These are phyloP conservation scores for Diaporthe humulicola DNA, from an alignment of 2,329 filamentous ascomycete species.

Conservation along the genomic window DNA sequence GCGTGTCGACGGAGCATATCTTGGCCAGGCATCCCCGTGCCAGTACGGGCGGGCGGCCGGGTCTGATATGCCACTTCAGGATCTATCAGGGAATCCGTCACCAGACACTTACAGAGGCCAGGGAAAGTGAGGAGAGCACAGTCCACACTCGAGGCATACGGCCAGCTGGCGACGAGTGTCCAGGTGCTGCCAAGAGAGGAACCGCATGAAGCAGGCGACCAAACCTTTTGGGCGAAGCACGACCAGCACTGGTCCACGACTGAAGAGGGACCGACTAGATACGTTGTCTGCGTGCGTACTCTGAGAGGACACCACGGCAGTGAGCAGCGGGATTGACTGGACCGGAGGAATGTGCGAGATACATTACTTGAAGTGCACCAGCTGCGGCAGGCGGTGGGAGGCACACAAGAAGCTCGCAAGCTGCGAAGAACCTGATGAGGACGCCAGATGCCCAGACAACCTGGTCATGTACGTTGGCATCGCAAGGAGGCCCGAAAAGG, in stretches of 20 bases:
- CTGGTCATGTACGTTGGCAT: slow-evolving; percentile 56
- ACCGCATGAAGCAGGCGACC: too few species aligned
- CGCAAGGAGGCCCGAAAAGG: slow-evolving; percentile 48
- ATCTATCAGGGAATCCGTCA: not conserved
- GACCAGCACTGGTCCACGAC: not conserved
- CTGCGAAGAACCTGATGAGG: slow-evolving; percentile 51
- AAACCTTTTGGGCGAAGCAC: not conserved
- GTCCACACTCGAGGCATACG: not conserved
- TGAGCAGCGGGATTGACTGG: not conserved
- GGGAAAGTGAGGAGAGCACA: not conserved
- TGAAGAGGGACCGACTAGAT: not conserved
- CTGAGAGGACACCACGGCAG: not conserved
- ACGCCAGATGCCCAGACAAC: slow-evolving; percentile 47
- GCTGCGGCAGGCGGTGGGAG: slow-evolving; percentile 50
- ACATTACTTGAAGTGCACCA: slow-evolving; percentile 49
- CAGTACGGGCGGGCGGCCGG: not conserved
- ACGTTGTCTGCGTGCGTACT: too few species aligned
- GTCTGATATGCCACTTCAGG: not conserved
- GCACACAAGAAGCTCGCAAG: slow-evolving; percentile 52
- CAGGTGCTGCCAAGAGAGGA: not conserved
- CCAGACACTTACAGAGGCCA: not conserved
- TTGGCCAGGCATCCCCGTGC: not conserved
- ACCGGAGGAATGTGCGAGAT: slow-evolving; percentile 52
- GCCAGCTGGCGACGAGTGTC: not conserved
- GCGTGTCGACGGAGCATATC: not conserved